Evolutionary conservation across 805 yeast genomes (phyloP).

Genomic region (Yarrowia sp.): DNA sequence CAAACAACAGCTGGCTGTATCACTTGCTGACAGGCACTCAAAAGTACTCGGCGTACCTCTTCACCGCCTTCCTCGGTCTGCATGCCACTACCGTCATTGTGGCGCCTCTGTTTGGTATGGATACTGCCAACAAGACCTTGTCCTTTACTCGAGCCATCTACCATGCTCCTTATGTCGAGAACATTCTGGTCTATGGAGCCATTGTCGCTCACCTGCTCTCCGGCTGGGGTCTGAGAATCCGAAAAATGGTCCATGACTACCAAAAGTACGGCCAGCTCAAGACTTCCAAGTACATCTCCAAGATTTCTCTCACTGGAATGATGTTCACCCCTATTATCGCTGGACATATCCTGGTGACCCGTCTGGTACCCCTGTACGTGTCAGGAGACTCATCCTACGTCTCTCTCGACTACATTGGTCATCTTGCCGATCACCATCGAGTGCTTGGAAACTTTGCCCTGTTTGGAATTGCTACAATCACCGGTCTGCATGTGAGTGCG

Average conservation of each 20-base stretch:
- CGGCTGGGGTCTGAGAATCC: slow-evolving; percentile 49
- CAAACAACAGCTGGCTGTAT: slow-evolving; percentile 9
- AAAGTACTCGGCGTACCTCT: slow-evolving; percentile 53
- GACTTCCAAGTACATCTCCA: slow-evolving; percentile 43
- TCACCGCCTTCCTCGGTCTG: slow-evolving; percentile 53
- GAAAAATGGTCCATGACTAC: slow-evolving; percentile 39
- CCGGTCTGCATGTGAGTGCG: slow-evolving; percentile 16
- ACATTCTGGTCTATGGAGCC: slow-evolving; percentile 47
- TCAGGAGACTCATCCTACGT: slow-evolving; percentile 65
- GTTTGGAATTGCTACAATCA: neutral
- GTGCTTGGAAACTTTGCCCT: slow-evolving; percentile 18
- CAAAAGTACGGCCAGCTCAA: slow-evolving; percentile 34
- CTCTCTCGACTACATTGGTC: slow-evolving; percentile 50
- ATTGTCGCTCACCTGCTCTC: slow-evolving; percentile 49
- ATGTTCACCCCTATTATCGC: slow-evolving; percentile 46
- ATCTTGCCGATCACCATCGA: slow-evolving; percentile 40
- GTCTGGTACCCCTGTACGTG: slow-evolving; percentile 49
- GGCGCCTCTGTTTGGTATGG: slow-evolving; percentile 51
- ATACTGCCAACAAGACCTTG: slow-evolving; percentile 51
- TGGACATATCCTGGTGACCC: slow-evolving; percentile 49
- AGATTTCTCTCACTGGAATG: slow-evolving; percentile 62
- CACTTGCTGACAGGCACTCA: slow-evolving; percentile 28
- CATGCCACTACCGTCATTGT: slow-evolving; percentile 56
- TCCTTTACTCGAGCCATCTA: slow-evolving; percentile 61
- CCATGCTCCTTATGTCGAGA: slow-evolving; percentile 53